Evolutionary conservation across 495 filamentous ascomycete genomes (phyloP).

Genomic region (Aspergillus nanangensis): DNA sequence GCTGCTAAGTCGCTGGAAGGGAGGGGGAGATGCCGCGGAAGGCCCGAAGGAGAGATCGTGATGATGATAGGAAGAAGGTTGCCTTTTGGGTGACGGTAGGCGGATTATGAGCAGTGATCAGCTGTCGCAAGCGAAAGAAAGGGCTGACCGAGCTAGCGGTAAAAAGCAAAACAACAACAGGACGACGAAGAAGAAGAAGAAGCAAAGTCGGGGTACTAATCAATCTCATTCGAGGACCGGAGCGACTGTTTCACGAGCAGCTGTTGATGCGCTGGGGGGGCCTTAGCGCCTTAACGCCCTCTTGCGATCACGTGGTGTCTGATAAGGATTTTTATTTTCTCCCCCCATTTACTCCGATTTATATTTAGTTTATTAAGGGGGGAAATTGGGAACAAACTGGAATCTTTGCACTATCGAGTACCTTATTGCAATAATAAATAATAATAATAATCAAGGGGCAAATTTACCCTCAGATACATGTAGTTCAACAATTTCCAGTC

Average conservation of each 20-base stretch:
- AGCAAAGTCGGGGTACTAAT: no score
- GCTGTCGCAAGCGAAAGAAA: constrained; percentile 8
- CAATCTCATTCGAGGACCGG: not conserved
- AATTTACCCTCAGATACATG: no score
- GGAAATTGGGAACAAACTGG: no score
- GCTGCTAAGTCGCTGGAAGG: not conserved
- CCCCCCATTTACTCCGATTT: no score
- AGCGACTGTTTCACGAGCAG: not conserved
- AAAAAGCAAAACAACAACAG: not conserved
- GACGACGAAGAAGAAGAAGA: no score
- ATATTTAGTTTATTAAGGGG: no score
- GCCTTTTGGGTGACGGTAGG: no score
- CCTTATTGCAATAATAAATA: no score
- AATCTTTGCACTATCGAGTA: no score
- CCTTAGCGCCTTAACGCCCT: not conserved
- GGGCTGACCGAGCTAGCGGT: not conserved
- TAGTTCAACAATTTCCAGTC: no score
- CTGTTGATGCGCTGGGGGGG: not conserved
- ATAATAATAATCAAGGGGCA: no score
- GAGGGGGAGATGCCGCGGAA: constrained; percentile 7
- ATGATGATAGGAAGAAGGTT: not conserved
- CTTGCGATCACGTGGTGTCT: not conserved
- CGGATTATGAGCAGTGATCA: no score
- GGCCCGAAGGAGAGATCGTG: constrained; percentile 8
- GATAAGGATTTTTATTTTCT: not conserved